Evolutionary conservation across 73 alveolate species (phyloP).

Genomic region (Paramecium bursaria): DNA sequence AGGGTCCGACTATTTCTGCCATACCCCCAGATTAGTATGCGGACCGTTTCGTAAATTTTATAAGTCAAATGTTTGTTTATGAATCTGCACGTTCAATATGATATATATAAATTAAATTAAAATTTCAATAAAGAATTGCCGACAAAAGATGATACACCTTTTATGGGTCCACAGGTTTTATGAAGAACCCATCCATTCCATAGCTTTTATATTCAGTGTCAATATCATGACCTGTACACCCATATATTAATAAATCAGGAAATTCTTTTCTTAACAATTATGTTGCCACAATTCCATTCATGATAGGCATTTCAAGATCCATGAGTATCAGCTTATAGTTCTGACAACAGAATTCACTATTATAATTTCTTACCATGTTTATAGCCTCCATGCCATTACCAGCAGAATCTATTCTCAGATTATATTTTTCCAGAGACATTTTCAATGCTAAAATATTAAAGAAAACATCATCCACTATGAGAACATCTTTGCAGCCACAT

Average conservation of each 20-base stretch:
- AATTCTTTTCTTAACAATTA: too few relatives aligned
- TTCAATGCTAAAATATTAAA: conserved; percentile 46
- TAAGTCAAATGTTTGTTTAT: conserved; percentile 47
- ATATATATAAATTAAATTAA: too few relatives aligned
- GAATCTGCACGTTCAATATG: too few relatives aligned
- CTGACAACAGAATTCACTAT: neutral
- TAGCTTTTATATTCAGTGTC: too few relatives aligned
- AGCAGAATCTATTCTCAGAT: conserved; percentile 10
- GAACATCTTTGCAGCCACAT: conserved; percentile 10
- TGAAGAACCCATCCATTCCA: too few relatives aligned
- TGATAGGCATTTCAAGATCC: conserved; percentile 55
- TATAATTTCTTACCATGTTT: too few relatives aligned
- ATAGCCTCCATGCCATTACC: conserved; percentile 47
- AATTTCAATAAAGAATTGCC: too few relatives aligned
- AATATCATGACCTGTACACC: too few relatives aligned
- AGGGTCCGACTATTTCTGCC: conserved; percentile 54
- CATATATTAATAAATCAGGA: too few relatives aligned
- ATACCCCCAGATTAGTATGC: conserved; percentile 56
- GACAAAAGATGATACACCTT: too few relatives aligned
- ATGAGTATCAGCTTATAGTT: conserved; percentile 6
- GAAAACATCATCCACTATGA: conserved; percentile 51
- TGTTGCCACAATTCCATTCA: conserved; percentile 55
- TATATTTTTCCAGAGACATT: neutral
- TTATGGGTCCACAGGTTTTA: too few relatives aligned
- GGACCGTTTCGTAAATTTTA: conserved; percentile 14